These are phyloP conservation scores for Pseudognaphalium luteoalbum DNA, from an alignment of 129 eudicot species.

Conservation along the genomic window DNA sequence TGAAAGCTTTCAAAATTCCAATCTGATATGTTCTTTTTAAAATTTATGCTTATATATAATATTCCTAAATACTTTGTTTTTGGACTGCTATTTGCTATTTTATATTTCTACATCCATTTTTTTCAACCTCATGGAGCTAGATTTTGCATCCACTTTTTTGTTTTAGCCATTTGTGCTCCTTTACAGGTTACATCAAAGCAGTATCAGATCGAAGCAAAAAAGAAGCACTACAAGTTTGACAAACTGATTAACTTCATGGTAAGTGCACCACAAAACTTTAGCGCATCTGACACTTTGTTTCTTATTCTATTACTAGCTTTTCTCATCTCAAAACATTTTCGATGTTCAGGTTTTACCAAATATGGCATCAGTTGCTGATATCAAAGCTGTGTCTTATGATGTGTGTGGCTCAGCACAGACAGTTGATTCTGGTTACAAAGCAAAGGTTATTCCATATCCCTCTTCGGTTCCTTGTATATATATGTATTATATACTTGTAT, in stretches of 20 bases:
- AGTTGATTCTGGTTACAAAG: constrained; percentile 63
- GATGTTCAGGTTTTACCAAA: constrained; percentile 78
- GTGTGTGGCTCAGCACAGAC: constrained; percentile 81
- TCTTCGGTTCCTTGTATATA: not conserved
- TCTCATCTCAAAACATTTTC: constrained; percentile 5
- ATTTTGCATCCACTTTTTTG: not conserved
- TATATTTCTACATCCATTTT: not conserved
- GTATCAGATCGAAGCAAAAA: constrained; percentile 82
- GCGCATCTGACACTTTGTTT: not conserved
- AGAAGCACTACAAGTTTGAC: constrained; percentile 88
- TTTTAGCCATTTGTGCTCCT: constrained; percentile 15
- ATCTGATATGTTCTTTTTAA: too few relatives aligned
- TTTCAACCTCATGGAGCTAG: not conserved
- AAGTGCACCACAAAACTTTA: constrained; percentile 27
- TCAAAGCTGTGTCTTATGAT: constrained; percentile 87
- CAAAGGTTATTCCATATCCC: constrained; percentile 53
- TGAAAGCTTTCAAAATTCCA: too few relatives aligned
- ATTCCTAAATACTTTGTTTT: too few relatives aligned
- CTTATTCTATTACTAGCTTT: constrained; percentile 5
- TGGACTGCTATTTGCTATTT: not conserved
- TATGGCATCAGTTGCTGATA: constrained; percentile 86
- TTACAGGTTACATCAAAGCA: constrained; percentile 81
- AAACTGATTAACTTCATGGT: constrained; percentile 75
- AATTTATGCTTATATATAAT: too few relatives aligned
- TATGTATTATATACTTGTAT: not conserved